Evolutionary conservation across 345 rosid genomes (phyloP).

Genomic region (Crucihimalaya himalaica): DNA sequence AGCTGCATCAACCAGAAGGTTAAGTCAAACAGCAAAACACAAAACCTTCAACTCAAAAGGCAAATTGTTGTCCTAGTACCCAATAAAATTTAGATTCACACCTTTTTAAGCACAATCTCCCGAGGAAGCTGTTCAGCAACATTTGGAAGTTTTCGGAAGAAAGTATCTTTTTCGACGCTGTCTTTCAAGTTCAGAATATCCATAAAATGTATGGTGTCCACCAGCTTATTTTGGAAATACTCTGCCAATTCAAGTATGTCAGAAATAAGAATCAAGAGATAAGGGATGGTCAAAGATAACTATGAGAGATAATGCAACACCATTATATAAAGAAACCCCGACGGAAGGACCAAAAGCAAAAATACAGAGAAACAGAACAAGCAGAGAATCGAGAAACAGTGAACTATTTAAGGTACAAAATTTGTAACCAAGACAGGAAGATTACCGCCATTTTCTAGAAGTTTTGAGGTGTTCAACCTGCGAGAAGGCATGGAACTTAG

Average conservation of each 20-base stretch:
- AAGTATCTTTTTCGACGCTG: constrained; percentile 92
- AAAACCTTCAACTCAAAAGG: constrained; percentile 14
- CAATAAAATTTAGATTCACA: constrained; percentile 38
- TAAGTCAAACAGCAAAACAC: constrained; percentile 36
- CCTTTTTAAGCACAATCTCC: constrained; percentile 93
- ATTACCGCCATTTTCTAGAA: constrained; percentile 93
- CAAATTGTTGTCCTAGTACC: constrained; percentile 29
- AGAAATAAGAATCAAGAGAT: constrained; percentile 12
- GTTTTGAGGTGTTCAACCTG: constrained; percentile 93
- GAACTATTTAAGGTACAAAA: neutral
- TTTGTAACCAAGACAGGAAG: constrained; percentile 18
- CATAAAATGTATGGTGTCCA: constrained; percentile 99
- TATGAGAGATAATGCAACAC: neutral
- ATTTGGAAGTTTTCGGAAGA: constrained; percentile 97
- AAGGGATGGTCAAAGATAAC: constrained; percentile 8
- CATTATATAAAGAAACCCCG: neutral
- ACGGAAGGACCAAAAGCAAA: constrained; percentile 1
- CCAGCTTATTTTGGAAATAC: constrained; percentile 98
- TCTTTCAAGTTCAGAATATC: constrained; percentile 95
- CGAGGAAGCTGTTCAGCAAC: constrained; percentile 98
- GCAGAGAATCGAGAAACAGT: neutral
- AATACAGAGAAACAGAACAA: neutral
- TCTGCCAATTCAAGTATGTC: constrained; percentile 55
- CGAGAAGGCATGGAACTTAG: constrained; percentile 97
- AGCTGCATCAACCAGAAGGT: constrained; percentile 59